Base-by-base conservation (phyloP, 2,329 filamentous ascomycete genomes). In the Beauveria brongniartii region DNA sequence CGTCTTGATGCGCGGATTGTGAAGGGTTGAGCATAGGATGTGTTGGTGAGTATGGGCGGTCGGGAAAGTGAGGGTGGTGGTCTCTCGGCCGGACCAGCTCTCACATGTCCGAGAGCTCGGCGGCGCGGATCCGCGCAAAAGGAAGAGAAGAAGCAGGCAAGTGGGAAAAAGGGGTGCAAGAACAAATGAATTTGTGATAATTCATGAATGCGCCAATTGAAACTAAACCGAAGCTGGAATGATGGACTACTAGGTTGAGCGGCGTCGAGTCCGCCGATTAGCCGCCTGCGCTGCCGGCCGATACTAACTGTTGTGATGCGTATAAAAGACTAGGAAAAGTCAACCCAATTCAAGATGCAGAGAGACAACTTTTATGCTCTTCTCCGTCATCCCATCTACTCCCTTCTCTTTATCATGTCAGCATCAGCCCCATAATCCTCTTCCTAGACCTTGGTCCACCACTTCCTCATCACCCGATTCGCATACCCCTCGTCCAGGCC, bases 191-290 rank as follows among this genome's bases (percentile, higher is more conserved):
- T 37, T 37, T 14, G 34, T 37, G 2, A 4, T 37, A 14, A 6
- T 37, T 37, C 34, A 16, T 14, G 12, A 37, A 16, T 37, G 2
- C 26, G 5, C 16, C 12, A 34, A 37, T 6, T 37, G 5, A 37
- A 37, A 37, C 5, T 5, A 37, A 16, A 16, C 16, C 5, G 34
- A 37, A 44, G 43, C 43, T 44, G n/a, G 34, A 37, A 22, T 3
- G 2, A 10, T 18, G 20, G 30, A 50, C 22, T 50, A 30, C 92
- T 10, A 86, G 20, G 8, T 26, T 30, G 47, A 37, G 28, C 46
- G 24, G 91, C 92, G 76, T 74, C 1, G 71, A 72, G 0, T 64
- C 68, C 18, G 88, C 90, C 0, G 91, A 96, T 37, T 28, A 18
- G 55, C 55, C 50, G 55, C 55, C 30, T 57, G 30, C 16, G 43